Evolutionary conservation across 2,329 filamentous ascomycete genomes (phyloP), one percentile per base, ranked within the genome.

Genomic region (Myriosclerotinia duriaeana): DNA sequence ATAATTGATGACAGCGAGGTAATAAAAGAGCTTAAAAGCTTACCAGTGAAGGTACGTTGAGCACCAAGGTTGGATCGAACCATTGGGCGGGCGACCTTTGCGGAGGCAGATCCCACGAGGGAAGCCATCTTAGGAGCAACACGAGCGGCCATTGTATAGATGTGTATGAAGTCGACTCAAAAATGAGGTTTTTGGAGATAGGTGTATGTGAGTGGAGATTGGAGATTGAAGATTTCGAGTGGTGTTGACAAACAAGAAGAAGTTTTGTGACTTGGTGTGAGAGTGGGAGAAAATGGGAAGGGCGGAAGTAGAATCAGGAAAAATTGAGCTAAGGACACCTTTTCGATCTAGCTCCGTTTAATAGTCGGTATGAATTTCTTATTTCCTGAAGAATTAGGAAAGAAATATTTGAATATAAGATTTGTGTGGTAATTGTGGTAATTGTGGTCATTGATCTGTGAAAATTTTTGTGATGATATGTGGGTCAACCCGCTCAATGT

Each of bases 111-210:
- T 67, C 70, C 87, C 87, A 89, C 89, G 82, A 89, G 86, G 79
- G 87, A 85, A 81, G 89, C 88, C 84, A 92, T 85, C 81, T 90
- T 87, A 78, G 89, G 88, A 80, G 89, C 87, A 82, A 91, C 85
- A 83, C 90, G 89, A 81, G 87, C 85, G 80, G 89, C 88, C 90
- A 93, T 93, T 91, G 85, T 86, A 85, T 87, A 82, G 83, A 83
- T 80, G 68, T 66, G 66, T 67, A 59, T 67, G 58, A 48, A 67
- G 62, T 64, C 54, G 52, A 64, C 40, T 26, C 44, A 56, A 53
- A 64, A 55, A 56, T 72, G 69, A 67, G 67, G 65, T 56, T 67
- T 64, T 63, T 66, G 64, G 52, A 54, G 63, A 67, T 65, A 59
- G 58, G 44, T 54, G 34, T 59, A 55, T 38, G 44, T 46, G 61